These are phyloP conservation scores for Ustilago crameri DNA, from an alignment of 1,284 basidiomycete species.

Conservation along the genomic window DNA sequence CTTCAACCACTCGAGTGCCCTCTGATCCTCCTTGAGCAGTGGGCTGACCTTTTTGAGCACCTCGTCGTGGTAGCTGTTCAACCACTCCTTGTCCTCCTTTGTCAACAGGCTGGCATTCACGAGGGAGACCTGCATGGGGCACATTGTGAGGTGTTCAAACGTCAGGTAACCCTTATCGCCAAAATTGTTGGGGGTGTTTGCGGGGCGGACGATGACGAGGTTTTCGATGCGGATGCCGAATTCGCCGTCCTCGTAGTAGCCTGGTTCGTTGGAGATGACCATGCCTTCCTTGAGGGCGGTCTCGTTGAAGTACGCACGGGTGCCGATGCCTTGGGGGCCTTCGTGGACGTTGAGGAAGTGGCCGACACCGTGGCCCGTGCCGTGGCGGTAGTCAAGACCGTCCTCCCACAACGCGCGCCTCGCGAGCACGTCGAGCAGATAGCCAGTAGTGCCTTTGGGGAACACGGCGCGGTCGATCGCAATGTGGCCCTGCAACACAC, in stretches of 20 bases:
- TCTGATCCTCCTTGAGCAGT: conserved; percentile 77
- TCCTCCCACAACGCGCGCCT: conserved; percentile 88
- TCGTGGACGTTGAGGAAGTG: conserved; percentile 66
- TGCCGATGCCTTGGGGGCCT: conserved; percentile 66
- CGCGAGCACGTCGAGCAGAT: conserved; percentile 82
- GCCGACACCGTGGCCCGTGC: conserved; percentile 64
- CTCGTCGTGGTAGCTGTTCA: conserved; percentile 86
- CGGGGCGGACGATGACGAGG: conserved; percentile 60
- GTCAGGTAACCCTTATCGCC: conserved; percentile 71
- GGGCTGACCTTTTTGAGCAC: conserved; percentile 81
- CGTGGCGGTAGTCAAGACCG: conserved; percentile 77
- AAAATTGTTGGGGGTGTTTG: conserved; percentile 80
- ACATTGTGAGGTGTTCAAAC: conserved; percentile 61
- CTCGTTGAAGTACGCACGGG: conserved; percentile 64
- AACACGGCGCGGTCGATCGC: conserved; percentile 86
- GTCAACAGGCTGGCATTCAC: conserved; percentile 78
- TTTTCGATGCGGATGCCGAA: conserved; percentile 96
- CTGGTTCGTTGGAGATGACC: conserved; percentile 75
- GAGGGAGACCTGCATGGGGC: conserved; percentile 87
- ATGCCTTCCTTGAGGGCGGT: conserved; percentile 65
- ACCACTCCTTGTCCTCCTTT: conserved; percentile 79
- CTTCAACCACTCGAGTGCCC: conserved; percentile 83
- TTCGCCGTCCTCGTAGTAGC: conserved; percentile 88
- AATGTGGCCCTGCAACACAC: conserved; percentile 95
- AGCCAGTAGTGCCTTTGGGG: conserved; percentile 85